Base-by-base conservation (phyloP, 805 yeast species). In the Candida tammaniensis region DNA sequence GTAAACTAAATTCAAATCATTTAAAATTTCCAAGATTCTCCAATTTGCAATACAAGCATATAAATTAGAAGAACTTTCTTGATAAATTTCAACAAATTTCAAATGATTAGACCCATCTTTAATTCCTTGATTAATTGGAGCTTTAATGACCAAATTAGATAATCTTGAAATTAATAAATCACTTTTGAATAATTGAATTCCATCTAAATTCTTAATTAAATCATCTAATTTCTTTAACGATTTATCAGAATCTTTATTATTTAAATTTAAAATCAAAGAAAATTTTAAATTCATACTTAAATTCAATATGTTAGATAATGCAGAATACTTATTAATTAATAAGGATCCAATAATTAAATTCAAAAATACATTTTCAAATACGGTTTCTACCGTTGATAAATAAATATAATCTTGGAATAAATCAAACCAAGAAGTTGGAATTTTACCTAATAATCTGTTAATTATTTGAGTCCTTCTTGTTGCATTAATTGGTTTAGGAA, bases 11-110 rank as follows among this genome's bases (percentile, higher is more conserved):
- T 54, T 62, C 33, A 65, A 47, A 38, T 58, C 56, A 37, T 61
- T 54, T 11, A 57, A 41, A 10, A 65, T 47, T 25, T 58, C 68
- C 34, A 63, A 40, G 5, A 64, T 31, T 45, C 71, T 56, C 70
- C 70, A 66, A 23, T 51, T 43, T n/a, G 52, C 46, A 2, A 66
- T 24, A 3, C 59, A 37, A 1, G 46, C 54, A 38, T 55, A 65
- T 20, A 54, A 46, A 35, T 57, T 48, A 9, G 32, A 12, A n/a
- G 31, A 30, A 35, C 44, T 47, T 17, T 47, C 46, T 25, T 52
- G 48, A 28, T 37, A 49, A 24, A 51, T 32, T 38, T 65, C 71
- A 14, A 57, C 52, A 36, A 53, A 65, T 27, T 54, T 57, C 21
- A 57, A 33, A 17, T 46, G 40, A 37, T 63, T 59, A 22, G 48